A percentile compares a stretch with the other conserved stretches of the same genome.
phyloP scores from a whole-genome alignment of 2,329 filamentous ascomycete genomes.

The Whalleya microplaca region DNA sequence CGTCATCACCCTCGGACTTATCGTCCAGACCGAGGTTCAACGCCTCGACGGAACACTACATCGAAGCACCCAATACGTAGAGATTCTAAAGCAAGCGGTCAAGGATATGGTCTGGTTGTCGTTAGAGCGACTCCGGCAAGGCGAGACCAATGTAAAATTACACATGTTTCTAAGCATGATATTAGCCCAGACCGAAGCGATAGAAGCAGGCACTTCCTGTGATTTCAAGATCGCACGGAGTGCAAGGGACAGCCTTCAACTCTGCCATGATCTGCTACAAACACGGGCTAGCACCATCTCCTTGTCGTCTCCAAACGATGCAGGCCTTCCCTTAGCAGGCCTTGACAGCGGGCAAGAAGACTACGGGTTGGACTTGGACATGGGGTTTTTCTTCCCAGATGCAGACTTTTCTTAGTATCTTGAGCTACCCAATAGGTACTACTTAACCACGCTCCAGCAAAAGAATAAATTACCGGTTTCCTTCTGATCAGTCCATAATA shows the following conservation, averaged over 20 bases:
- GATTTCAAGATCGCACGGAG: constrained; percentile 36
- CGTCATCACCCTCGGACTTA: constrained; percentile 42
- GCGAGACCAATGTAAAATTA: constrained; percentile 50
- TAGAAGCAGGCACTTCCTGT: constrained; percentile 29
- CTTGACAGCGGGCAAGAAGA: constrained; percentile 23
- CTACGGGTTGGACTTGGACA: constrained; percentile 31
- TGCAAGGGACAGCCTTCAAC: constrained; percentile 40
- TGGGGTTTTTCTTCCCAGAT: constrained; percentile 34
- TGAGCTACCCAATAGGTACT: not conserved
- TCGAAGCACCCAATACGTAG: constrained; percentile 31
- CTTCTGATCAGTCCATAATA: too few species aligned
- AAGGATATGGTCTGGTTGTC: constrained; percentile 34
- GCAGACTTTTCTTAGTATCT: constrained; percentile 14
- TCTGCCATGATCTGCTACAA: constrained; percentile 37
- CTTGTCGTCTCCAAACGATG: constrained; percentile 14
- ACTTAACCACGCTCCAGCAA: too few species aligned
- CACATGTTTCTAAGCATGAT: constrained; percentile 46
- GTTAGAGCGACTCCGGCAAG: constrained; percentile 39
- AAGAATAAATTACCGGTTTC: too few species aligned
- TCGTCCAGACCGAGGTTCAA: constrained; percentile 38
- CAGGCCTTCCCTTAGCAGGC: constrained; percentile 23
- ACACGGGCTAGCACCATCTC: constrained; percentile 18
- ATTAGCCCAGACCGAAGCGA: constrained; percentile 44
- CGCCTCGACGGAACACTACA: constrained; percentile 36
- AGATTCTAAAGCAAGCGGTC: constrained; percentile 39